phyloP scores from a whole-genome alignment of 306 rosid species.

The Inga laurina region DNA sequence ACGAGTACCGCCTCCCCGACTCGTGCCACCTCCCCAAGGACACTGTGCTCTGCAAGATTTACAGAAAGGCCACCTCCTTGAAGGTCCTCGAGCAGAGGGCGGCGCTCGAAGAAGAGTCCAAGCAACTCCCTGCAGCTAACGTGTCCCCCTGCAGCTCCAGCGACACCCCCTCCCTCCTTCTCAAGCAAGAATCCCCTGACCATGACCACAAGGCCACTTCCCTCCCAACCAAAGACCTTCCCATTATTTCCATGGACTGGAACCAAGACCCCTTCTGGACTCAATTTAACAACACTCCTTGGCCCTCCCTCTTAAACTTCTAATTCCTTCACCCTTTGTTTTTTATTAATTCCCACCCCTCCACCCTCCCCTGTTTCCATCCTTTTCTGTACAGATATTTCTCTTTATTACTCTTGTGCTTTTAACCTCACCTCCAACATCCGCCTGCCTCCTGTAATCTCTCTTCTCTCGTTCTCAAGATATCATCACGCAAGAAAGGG shows the following conservation, averaged over 20 bases:
- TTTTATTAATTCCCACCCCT: too few relatives aligned
- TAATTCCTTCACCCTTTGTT: not conserved
- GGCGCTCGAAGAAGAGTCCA: slow-evolving; percentile 71
- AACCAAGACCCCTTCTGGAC: slow-evolving; percentile 76
- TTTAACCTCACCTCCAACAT: not conserved
- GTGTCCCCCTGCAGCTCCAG: slow-evolving; percentile 48
- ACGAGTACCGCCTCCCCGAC: slow-evolving; percentile 94
- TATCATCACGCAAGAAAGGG: not conserved
- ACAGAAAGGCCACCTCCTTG: slow-evolving; percentile 95
- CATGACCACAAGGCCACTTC: not conserved
- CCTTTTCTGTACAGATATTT: not conserved
- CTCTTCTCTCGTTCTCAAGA: too few relatives aligned
- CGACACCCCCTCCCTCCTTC: slow-evolving; percentile 42
- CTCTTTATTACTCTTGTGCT: not conserved
- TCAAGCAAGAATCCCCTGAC: slow-evolving; percentile 46
- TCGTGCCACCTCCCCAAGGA: slow-evolving; percentile 65
- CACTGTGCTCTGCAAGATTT: slow-evolving; percentile 87
- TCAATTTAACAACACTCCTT: slow-evolving; percentile 66
- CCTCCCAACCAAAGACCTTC: slow-evolving; percentile 46
- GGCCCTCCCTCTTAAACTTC: slow-evolving; percentile 67
- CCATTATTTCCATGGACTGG: slow-evolving; percentile 68
- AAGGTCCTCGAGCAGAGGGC: slow-evolving; percentile 93
- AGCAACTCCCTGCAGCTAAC: slow-evolving; percentile 33
- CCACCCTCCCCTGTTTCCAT: not conserved
- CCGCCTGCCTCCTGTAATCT: not conserved